Evolutionary conservation across 2,329 filamentous ascomycete genomes (phyloP).

Genomic region (Pyrenophora teres): DNA sequence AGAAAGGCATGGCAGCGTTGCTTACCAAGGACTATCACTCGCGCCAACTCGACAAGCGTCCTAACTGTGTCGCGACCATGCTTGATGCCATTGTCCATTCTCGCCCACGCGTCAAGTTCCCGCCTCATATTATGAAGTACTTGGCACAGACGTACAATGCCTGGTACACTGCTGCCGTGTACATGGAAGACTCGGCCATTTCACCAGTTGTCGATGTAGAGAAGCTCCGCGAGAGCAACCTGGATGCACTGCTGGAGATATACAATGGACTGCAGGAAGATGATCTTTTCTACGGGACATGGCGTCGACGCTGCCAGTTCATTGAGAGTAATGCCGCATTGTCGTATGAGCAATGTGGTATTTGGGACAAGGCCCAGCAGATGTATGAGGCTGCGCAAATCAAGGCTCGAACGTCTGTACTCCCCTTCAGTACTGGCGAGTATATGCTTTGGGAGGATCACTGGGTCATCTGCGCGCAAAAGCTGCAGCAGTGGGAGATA

Average conservation of each 20-base stretch:
- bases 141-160: constrained; percentile 91
- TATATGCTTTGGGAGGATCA: constrained; percentile 99
- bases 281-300: constrained; percentile 96
- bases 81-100: constrained; percentile 85
- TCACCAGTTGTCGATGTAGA: constrained; percentile 83
- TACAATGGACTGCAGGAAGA: constrained; percentile 92
- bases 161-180: constrained; percentile 93
- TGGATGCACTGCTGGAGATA: constrained; percentile 92
- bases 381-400: constrained; percentile 97
- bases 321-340: constrained; percentile 96
- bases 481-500: constrained; percentile 98
- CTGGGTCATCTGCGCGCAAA: constrained; percentile 96
- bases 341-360: constrained; percentile 97
- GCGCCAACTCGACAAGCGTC: constrained; percentile 89
- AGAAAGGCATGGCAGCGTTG: constrained; percentile 86
- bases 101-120: constrained; percentile 86
- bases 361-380: constrained; percentile 98
- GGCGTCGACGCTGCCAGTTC: constrained; percentile 92
- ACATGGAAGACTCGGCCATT: constrained; percentile 87
- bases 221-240: constrained; percentile 85
- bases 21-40: constrained; percentile 96
- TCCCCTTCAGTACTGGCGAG: constrained; percentile 93
- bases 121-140: constrained; percentile 95
- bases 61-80: constrained; percentile 92
- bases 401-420: constrained; percentile 92